Evolutionary conservation across 169 alveolate genomes (phyloP).

Genomic region (Perkinsus marinus): DNA sequence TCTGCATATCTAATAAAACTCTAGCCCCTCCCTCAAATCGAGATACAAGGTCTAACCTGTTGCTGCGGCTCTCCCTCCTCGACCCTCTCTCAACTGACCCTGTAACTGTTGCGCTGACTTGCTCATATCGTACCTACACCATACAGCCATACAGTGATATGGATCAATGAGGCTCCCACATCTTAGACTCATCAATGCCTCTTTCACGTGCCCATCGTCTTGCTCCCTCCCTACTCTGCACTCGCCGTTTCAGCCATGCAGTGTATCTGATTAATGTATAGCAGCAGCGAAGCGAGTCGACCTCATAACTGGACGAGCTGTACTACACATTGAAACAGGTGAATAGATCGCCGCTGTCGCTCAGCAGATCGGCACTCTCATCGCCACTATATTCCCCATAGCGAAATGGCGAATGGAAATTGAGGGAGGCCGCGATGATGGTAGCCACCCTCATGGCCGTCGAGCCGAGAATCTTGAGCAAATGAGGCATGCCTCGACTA

Average conservation of each 20-base stretch:
- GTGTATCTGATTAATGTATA: neutral
- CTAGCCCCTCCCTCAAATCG: neutral
- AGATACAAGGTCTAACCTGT: neutral
- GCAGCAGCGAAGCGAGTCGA: neutral
- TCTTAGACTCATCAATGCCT: neutral
- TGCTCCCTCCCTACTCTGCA: neutral
- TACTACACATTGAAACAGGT: neutral
- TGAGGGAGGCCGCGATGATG: neutral
- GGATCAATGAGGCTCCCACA: neutral
- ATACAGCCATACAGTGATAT: neutral
- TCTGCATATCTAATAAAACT: neutral
- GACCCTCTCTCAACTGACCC: neutral
- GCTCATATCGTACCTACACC: neutral
- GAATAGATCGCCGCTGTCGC: neutral
- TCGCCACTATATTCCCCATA: neutral
- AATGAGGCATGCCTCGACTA: neutral
- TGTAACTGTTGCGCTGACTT: neutral
- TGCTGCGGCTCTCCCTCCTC: neutral
- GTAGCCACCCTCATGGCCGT: neutral
- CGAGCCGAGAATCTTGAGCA: neutral
- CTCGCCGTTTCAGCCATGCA: neutral
- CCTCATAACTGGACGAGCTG: too few species aligned
- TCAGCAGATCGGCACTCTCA: neutral
- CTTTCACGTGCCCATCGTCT: neutral
- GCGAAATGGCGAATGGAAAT: neutral